Percentiles rank a stretch among this genome's conserved stretches.
Conservation (phyloP, 2,329 filamentous ascomycete genomes). For the Xylaria digitata region DNA sequence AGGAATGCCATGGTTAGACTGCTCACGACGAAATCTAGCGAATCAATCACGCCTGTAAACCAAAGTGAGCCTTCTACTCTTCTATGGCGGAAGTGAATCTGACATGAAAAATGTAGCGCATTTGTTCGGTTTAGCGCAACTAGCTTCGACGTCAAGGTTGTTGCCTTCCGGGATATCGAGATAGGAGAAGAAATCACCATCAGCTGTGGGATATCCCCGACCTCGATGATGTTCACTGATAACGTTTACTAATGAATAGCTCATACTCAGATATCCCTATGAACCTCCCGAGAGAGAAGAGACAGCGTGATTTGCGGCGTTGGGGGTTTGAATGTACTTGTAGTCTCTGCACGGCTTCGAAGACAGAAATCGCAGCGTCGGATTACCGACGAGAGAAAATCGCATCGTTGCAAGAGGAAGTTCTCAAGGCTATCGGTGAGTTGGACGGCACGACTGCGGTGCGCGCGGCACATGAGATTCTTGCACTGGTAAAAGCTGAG, state of each 20-base stretch:
- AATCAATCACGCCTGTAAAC: conserved; percentile 52
- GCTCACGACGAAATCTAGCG: conserved; percentile 38
- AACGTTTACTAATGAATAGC: not conserved
- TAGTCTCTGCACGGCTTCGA: conserved; percentile 47
- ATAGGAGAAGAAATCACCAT: conserved; percentile 46
- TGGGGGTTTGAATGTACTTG: conserved; percentile 53
- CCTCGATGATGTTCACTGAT: not conserved
- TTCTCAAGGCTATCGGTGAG: conserved; percentile 45
- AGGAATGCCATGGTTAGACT: not conserved
- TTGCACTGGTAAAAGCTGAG: conserved; percentile 47
- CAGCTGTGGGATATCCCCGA: conserved; percentile 40
- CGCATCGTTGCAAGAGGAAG: conserved; percentile 42
- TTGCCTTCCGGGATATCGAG: conserved; percentile 44
- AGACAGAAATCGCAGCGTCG: conserved; percentile 45
- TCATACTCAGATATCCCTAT: conserved; percentile 46
- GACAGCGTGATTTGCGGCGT: conserved; percentile 44
- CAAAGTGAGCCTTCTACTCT: conserved; percentile 47
- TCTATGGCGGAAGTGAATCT: not conserved
- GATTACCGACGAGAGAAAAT: conserved; percentile 50
- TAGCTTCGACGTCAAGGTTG: conserved; percentile 44
- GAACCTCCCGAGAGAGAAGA: conserved; percentile 46
- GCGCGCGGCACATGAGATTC: conserved; percentile 46
- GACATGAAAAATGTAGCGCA: conserved; percentile 41
- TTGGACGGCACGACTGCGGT: conserved; percentile 47
- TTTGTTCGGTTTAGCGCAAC: conserved; percentile 49